A percentile compares a stretch with the other conserved stretches of the same genome.
Conservation (phyloP, 2,329 filamentous ascomycete genomes). For the Myriosclerotinia duriaeana region DNA sequence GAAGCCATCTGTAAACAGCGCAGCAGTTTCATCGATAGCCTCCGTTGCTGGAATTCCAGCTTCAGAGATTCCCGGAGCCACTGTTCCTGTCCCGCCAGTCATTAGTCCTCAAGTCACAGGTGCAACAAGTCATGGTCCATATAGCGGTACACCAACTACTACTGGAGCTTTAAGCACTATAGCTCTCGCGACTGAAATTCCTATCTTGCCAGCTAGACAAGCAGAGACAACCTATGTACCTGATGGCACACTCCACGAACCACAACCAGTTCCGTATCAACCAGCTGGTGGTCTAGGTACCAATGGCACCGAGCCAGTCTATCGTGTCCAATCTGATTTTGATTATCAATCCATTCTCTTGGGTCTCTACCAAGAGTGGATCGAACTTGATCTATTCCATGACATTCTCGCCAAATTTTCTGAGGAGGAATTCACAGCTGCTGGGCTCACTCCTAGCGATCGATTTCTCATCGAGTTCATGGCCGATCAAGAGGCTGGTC, state of each 20-base stretch:
- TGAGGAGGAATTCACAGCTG: conserved; percentile 65
- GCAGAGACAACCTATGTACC: conserved; percentile 69
- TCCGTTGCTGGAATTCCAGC: conserved; percentile 34
- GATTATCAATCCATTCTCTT: conserved; percentile 74
- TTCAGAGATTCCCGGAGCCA: conserved; percentile 36
- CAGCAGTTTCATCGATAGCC: conserved; percentile 33
- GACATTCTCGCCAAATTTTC: conserved; percentile 70
- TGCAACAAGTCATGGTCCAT: conserved; percentile 68
- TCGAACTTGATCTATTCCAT: conserved; percentile 81
- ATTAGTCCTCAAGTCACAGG: conserved; percentile 53
- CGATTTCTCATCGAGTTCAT: conserved; percentile 72
- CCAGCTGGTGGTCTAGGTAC: conserved; percentile 66
- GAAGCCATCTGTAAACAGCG: conserved; percentile 33
- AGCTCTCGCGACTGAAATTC: conserved; percentile 57
- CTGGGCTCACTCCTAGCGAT: conserved; percentile 67
- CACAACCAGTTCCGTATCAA: conserved; percentile 54
- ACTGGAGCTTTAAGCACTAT: conserved; percentile 66
- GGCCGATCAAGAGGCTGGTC: conserved; percentile 73
- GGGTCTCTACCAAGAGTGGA: conserved; percentile 79
- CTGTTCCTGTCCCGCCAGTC: conserved; percentile 41
- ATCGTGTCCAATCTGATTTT: conserved; percentile 77
- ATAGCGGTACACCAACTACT: conserved; percentile 63
- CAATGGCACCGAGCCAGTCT: conserved; percentile 47
- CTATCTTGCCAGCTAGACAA: conserved; percentile 57
- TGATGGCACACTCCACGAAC: conserved; percentile 66